Evolutionary conservation across 2,329 filamentous ascomycete species (phyloP).

Genomic region (Mollisia scopiformis): DNA sequence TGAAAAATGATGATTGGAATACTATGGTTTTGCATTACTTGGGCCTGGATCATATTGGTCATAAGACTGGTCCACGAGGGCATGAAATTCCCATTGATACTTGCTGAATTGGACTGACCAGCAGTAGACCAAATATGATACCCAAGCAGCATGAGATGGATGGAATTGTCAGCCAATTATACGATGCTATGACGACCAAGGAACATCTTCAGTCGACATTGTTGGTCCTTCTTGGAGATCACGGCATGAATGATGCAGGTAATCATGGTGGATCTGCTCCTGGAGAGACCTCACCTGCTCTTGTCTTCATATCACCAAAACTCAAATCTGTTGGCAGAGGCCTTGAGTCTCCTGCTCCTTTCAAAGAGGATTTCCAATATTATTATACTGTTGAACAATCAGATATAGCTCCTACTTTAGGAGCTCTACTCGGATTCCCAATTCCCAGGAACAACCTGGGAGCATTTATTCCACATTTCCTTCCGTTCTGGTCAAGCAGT

Average conservation of each 20-base stretch:
- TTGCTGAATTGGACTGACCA: conserved; percentile 21
- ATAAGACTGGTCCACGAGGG: conserved; percentile 90
- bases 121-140: conserved; percentile 78
- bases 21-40: conserved; percentile 95
- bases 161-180: conserved; percentile 74
- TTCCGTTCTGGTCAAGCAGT: conserved; percentile 76
- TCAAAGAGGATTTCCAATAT: conserved; percentile 75
- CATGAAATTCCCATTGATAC: conserved; percentile 38
- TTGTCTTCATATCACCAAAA: conserved; percentile 90
- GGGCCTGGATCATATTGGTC: conserved; percentile 94
- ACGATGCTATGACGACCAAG: conserved; percentile 71
- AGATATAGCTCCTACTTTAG: conserved; percentile 88
- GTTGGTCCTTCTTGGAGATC: conserved; percentile 87
- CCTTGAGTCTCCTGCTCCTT: conserved; percentile 55
- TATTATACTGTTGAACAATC: conserved; percentile 90
- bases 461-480: conserved; percentile 78
- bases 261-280: conserved; percentile 95
- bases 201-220: conserved; percentile 77
- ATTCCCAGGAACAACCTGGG: conserved; percentile 89
- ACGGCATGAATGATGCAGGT: conserved; percentile 99
- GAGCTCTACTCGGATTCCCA: conserved; percentile 84
- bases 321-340: conserved; percentile 58
- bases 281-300: conserved; percentile 90
- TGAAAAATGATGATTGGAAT: conserved; percentile 82
- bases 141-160: conserved; percentile 97